These are phyloP conservation scores for Tricholoma matsutake DNA, from an alignment of 768 basidiomycete genomes.

Conservation along the genomic window DNA sequence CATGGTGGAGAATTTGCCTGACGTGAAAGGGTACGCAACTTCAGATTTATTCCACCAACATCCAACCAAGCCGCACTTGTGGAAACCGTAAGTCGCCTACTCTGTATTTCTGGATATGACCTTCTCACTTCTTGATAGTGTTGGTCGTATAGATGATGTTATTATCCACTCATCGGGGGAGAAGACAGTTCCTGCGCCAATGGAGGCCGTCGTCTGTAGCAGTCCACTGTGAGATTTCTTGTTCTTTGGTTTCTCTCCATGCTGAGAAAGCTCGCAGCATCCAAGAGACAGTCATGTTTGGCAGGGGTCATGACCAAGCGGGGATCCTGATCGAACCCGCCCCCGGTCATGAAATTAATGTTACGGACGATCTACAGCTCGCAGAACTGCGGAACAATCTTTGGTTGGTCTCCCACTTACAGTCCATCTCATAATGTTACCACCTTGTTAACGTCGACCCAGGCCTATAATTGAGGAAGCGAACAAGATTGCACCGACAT, in stretches of 20 bases:
- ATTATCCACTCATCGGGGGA: conserved; percentile 29
- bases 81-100: conserved; percentile 34
- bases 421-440: no score
- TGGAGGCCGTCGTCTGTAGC: conserved; percentile 20
- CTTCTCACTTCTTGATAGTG: conserved; percentile 10
- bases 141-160: conserved; percentile 32
- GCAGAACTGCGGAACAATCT: conserved; percentile 30
- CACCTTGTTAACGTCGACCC: not conserved
- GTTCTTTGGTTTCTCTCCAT: not conserved
- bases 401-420: conserved; percentile 25
- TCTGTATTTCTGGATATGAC: no score
- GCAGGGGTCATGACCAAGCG: conserved; percentile 28
- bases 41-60: conserved; percentile 41
- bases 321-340: conserved; percentile 30
- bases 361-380: conserved; percentile 22
- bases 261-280: conserved; percentile 17
- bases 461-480: conserved; percentile 41
- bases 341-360: conserved; percentile 23
- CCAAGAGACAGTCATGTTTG: conserved; percentile 37
- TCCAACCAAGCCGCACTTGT: conserved; percentile 38
- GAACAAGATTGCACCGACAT: conserved; percentile 36
- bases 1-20: conserved; percentile 30
- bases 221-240: conserved; percentile 19
- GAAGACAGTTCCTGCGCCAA: conserved; percentile 30
- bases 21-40: conserved; percentile 38